Evolutionary conservation across 768 basidiomycete species (phyloP).

Genomic region (Termitomyces sp.): DNA sequence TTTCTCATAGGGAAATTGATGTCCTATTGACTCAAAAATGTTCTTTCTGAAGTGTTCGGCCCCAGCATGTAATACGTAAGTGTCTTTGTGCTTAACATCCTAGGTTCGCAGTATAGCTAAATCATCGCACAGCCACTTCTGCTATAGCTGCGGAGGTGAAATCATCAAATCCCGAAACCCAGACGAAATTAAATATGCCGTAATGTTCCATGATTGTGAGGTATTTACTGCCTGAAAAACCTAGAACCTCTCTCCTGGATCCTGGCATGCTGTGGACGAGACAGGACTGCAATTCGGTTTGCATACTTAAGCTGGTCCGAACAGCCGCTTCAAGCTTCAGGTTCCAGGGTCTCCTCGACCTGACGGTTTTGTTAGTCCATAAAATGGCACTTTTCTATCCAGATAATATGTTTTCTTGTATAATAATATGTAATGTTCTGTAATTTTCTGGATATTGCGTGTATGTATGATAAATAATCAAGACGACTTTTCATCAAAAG

Average conservation of each 20-base stretch:
- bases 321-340: not conserved
- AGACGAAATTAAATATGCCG: not conserved
- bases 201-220: not conserved
- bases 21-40: not conserved
- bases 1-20: too few species aligned
- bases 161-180: slow-evolving; percentile 26
- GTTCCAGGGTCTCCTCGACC: not conserved
- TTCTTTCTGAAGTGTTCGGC: slow-evolving; percentile 37
- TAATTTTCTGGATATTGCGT: not conserved
- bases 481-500: not conserved
- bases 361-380: not conserved
- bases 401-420: not conserved
- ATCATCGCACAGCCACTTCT: slow-evolving; percentile 35
- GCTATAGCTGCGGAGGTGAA: slow-evolving; percentile 43
- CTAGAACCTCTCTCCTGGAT: not conserved
- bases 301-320: not conserved
- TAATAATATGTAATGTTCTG: not conserved
- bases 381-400: not conserved
- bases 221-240: not conserved
- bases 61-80: slow-evolving; percentile 49
- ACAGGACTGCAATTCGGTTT: not conserved
- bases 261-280: not conserved
- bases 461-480: not conserved
- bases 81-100: not conserved
- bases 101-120: not conserved